Conservation (phyloP, 108 stramenopile species). For the Conticribra guillardii region DNA sequence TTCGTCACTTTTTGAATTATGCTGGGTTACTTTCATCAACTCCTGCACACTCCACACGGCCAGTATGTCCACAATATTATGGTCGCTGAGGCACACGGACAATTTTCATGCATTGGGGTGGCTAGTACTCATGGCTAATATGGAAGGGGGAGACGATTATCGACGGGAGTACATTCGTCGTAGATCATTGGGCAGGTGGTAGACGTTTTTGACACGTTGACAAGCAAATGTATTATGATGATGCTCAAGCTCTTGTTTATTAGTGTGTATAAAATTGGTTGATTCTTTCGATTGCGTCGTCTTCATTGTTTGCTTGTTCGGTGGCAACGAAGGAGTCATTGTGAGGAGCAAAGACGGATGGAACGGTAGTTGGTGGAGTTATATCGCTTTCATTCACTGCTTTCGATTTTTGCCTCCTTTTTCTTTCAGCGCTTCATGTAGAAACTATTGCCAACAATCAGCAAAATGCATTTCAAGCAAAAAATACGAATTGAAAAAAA, state of each 20-base stretch:
- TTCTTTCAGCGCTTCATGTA: conserved; percentile 53
- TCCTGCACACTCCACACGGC: conserved; percentile 64
- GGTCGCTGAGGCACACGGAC: conserved; percentile 72
- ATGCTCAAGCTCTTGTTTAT: conserved; percentile 80
- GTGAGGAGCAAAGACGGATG: conserved; percentile 15
- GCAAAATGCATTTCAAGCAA: conserved; percentile 76
- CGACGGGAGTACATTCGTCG: conserved; percentile 66
- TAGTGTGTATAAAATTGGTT: conserved; percentile 65
- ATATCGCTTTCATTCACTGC: conserved; percentile 35
- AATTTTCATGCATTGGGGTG: conserved; percentile 81
- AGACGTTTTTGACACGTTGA: conserved; percentile 45
- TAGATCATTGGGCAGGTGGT: conserved; percentile 39
- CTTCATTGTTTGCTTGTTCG: conserved; percentile 56
- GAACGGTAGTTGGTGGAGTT: background rate
- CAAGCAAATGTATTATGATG: conserved; percentile 54
- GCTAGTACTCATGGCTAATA: conserved; percentile 64
- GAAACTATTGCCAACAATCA: conserved; percentile 82
- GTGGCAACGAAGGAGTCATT: conserved; percentile 34
- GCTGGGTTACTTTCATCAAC: too few relatives aligned
- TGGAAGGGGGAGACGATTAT: conserved; percentile 86
- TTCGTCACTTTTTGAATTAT: too few relatives aligned
- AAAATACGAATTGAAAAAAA: conserved; percentile 39
- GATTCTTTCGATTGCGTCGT: conserved; percentile 65
- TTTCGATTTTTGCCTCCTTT: conserved; percentile 49
- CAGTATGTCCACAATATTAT: conserved; percentile 59